Percentiles rank a stretch among this genome's conserved stretches.
These are phyloP conservation scores for Gyrodon lividus DNA, from an alignment of 768 basidiomycete species.

Conservation along the genomic window DNA sequence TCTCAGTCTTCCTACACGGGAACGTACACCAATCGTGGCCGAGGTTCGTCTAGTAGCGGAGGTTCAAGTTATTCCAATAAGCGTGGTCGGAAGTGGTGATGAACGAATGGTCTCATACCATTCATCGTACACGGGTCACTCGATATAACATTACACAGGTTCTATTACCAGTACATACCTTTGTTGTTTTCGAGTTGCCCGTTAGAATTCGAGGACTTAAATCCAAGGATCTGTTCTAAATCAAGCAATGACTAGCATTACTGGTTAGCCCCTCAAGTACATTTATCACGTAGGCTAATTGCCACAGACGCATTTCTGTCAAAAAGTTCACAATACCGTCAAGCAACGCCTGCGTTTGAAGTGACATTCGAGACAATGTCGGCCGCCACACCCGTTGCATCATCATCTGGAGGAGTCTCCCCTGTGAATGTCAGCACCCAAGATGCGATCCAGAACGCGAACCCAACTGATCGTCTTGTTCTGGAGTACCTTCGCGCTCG, in stretches of 20 bases:
- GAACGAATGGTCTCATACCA: background rate
- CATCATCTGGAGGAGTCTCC: slow-evolving; percentile 33
- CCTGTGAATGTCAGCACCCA: slow-evolving; percentile 30
- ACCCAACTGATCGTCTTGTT: slow-evolving; percentile 39
- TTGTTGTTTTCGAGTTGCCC: background rate
- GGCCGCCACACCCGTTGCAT: slow-evolving; percentile 32
- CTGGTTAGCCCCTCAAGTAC: no score
- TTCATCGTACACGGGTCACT: no score
- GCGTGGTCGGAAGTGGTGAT: slow-evolving; percentile 3
- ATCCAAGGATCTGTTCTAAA: background rate
- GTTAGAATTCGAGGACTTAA: background rate
- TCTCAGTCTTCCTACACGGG: slow-evolving; percentile 1
- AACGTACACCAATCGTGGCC: background rate
- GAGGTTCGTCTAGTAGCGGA: background rate
- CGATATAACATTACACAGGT: no score
- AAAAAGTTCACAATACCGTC: slow-evolving; percentile 7
- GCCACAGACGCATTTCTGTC: background rate
- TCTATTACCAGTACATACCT: background rate
- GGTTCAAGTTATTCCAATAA: slow-evolving; percentile 4
- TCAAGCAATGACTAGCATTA: background rate
- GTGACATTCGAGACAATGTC: slow-evolving; percentile 24
- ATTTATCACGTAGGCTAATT: no score
- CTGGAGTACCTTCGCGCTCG: slow-evolving; percentile 49
- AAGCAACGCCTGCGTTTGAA: background rate
- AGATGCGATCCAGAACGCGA: slow-evolving; percentile 19